phyloP scores from a whole-genome alignment of 345 rosid genomes.

The Aegle marmelos region DNA sequence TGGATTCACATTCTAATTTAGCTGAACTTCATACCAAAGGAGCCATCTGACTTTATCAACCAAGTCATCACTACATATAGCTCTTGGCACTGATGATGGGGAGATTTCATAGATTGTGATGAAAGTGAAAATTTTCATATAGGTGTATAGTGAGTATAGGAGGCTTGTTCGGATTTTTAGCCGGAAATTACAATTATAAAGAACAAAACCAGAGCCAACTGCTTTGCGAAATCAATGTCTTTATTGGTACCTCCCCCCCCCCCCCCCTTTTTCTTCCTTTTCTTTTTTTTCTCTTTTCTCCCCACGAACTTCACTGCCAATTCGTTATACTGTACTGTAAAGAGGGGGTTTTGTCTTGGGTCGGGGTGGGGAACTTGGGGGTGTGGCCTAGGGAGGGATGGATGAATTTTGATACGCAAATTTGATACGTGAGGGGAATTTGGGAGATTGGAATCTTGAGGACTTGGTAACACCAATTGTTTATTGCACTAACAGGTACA shows the following conservation, averaged over 20 bases:
- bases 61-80: background rate
- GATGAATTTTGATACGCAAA: background rate
- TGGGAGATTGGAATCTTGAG: background rate
- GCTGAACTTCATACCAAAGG: background rate
- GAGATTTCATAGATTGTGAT: background rate
- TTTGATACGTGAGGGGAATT: background rate
- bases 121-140: background rate
- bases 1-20: background rate
- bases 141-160: background rate
- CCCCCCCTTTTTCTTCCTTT: too few relatives aligned
- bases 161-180: background rate
- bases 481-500: background rate
- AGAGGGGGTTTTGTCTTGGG: background rate
- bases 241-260: too few relatives aligned
- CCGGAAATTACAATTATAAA: background rate
- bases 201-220: background rate
- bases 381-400: too few relatives aligned
- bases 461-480: background rate
- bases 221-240: background rate
- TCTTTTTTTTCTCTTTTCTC: too few relatives aligned
- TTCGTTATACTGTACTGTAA: background rate
- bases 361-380: too few relatives aligned
- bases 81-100: background rate
- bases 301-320: background rate
- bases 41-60: background rate